These are phyloP conservation scores for Chaetomium cochliodes DNA, from an alignment of 495 filamentous ascomycete species.

Conservation along the genomic window DNA sequence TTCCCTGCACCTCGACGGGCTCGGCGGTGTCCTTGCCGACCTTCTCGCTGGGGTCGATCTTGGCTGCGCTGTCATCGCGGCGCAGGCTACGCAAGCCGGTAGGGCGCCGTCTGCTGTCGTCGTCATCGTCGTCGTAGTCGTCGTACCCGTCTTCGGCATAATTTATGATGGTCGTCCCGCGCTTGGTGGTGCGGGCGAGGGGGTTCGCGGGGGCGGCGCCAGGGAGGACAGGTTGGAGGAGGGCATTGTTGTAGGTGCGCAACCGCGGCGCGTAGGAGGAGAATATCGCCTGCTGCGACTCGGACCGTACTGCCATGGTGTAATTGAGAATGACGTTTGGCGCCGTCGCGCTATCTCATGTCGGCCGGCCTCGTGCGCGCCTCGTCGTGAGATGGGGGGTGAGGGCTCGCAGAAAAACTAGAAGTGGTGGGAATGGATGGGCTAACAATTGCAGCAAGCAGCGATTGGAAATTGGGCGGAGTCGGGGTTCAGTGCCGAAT, in stretches of 20 bases:
- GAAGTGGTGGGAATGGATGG: not conserved
- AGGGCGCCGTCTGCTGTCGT: slow-evolving; percentile 65
- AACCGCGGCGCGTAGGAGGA: slow-evolving; percentile 90
- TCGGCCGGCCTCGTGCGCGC: slow-evolving; percentile 11
- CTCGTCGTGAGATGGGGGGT: not conserved
- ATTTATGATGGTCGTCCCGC: slow-evolving; percentile 92
- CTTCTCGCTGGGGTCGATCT: slow-evolving; percentile 64
- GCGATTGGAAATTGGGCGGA: not conserved
- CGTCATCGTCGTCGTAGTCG: slow-evolving; percentile 91
- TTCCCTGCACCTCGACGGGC: slow-evolving; percentile 82
- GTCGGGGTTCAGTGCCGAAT: not conserved
- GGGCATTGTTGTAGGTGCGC: slow-evolving; percentile 86
- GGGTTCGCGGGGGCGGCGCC: slow-evolving; percentile 62
- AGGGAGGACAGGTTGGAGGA: slow-evolving; percentile 83
- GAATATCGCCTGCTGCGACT: slow-evolving; percentile 74
- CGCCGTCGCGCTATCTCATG: slow-evolving; percentile 26
- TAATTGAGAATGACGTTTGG: not conserved
- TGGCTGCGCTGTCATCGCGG: slow-evolving; percentile 65
- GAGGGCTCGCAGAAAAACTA: not conserved
- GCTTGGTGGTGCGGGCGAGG: slow-evolving; percentile 84
- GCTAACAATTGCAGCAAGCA: not conserved
- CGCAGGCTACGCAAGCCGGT: slow-evolving; percentile 82
- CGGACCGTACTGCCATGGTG: slow-evolving; percentile 45
- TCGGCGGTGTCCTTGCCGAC: slow-evolving; percentile 77
- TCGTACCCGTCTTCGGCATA: slow-evolving; percentile 96